These are phyloP conservation scores for Lactarius vividus DNA, from an alignment of 768 basidiomycete species.

Conservation along the genomic window DNA sequence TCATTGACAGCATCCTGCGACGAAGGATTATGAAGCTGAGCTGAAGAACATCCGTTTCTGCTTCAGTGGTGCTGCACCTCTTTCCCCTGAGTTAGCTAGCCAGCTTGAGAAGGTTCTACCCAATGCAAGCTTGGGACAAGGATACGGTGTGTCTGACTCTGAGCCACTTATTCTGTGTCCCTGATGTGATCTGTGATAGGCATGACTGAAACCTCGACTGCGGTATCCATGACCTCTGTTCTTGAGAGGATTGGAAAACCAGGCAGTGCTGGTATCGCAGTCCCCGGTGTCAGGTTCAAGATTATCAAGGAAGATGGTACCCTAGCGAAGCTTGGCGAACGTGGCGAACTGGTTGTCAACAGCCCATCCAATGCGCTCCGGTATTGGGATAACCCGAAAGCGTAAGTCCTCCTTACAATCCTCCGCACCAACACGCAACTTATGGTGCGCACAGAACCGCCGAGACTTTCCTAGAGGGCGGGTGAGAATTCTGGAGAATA, in stretches of 20 bases:
- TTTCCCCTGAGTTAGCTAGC: conserved; percentile 37
- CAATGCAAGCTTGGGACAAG: conserved; percentile 56
- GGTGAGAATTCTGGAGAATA: conserved; percentile 39
- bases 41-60: conserved; percentile 32
- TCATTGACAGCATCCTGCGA: conserved; percentile 31
- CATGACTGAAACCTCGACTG: conserved; percentile 65
- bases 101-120: conserved; percentile 53
- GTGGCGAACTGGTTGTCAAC: conserved; percentile 56
- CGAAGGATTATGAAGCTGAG: conserved; percentile 32
- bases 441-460: conserved; percentile 45
- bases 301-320: conserved; percentile 55
- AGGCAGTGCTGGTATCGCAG: conserved; percentile 47
- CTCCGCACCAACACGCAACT: background rate
- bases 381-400: conserved; percentile 54
- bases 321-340: conserved; percentile 50
- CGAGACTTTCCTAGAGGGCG: conserved; percentile 60
- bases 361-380: conserved; percentile 40
- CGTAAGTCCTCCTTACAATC: conserved; percentile 42
- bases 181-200: conserved; percentile 39
- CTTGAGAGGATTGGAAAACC: conserved; percentile 47
- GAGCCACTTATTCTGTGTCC: background rate
- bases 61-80: conserved; percentile 37
- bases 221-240: conserved; percentile 49
- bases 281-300: conserved; percentile 54
- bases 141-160: conserved; percentile 43